Base-by-base conservation (phyloP, 768 basidiomycete genomes). In the Collybia mongolica region DNA sequence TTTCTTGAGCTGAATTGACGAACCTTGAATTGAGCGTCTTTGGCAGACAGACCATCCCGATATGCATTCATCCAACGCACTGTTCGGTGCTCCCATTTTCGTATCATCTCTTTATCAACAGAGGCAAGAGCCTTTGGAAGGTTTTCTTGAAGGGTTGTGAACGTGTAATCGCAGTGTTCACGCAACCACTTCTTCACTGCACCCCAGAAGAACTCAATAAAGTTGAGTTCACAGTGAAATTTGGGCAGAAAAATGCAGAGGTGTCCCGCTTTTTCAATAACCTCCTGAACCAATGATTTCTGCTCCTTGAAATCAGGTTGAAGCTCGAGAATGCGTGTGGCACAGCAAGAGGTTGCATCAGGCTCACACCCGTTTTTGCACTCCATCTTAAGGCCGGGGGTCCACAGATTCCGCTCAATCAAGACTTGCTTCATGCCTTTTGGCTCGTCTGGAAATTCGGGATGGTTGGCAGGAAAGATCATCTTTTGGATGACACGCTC, bases 1-100 rank as follows among this genome's bases (percentile, higher is more conserved):
- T 51, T 49, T 29, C 43, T 50, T 3, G 60, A 67, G 53, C 63
- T 66, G 58, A 68, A 67, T 24, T 47, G 9, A 43, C 58, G 42
- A 5, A 67, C 67, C 28, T 61, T 26, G 7, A 48, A 19, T 36
- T 66, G 62, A 40, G 65, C 63, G 40, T 61, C 58, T 38, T 56
- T 54, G 14, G 64, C 54, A 37, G 44, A 47, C 26, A 67, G 39
- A 23, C 66, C 64, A 51, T 46, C 40, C 20, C 51, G 1, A 47
- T 69, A 70, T 32, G 66, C 65, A 46, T 64, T 57, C 48, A 67
- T 59, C 54, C 58, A 70, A 6, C 58, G 23, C n/a, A 43, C 24
- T 35, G 57, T 59, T 2, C 60, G 40, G 52, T 70, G 60, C 35
- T 68, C 61, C 68, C 66, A 68, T 40, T 58, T 60, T n/a, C 57